Percentiles rank a stretch among this genome's conserved stretches.
These are phyloP conservation scores for Rhododendron griersonianum DNA, from an alignment of 148 eudicot species.

Conservation along the genomic window DNA sequence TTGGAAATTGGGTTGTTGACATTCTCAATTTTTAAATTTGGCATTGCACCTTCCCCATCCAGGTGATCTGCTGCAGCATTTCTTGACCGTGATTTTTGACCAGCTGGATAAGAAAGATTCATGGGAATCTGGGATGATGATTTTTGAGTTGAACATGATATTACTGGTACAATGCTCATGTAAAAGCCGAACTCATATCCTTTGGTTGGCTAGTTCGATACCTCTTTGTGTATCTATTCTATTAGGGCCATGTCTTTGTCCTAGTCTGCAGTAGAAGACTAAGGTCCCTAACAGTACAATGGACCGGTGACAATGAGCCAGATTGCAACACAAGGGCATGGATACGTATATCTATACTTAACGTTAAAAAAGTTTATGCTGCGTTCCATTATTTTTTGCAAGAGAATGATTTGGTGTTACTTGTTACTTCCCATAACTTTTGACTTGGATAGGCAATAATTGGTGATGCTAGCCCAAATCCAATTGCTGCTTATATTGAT, in stretches of 20 bases:
- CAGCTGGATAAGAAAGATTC: conserved; percentile 85
- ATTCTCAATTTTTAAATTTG: conserved; percentile 7
- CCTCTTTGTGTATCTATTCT: too few species aligned
- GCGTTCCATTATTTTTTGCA: not conserved
- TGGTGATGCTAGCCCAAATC: too few species aligned
- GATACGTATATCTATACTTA: not conserved
- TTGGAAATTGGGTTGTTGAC: not conserved
- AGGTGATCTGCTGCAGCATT: conserved; percentile 97
- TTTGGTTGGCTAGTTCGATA: too few species aligned
- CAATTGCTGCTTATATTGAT: too few species aligned
- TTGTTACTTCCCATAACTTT: not conserved
- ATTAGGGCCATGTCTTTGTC: too few species aligned
- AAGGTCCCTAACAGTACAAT: not conserved
- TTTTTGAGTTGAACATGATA: conserved; percentile 85
- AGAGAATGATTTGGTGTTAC: not conserved
- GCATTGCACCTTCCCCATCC: conserved; percentile 21
- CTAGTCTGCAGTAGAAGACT: too few species aligned
- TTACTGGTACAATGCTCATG: conserved; percentile 48
- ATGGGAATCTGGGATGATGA: conserved; percentile 96
- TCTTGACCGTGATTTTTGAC: conserved; percentile 68
- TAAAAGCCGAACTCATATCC: not conserved
- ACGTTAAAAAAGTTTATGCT: not conserved
- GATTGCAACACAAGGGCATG: not conserved
- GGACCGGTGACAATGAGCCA: not conserved
- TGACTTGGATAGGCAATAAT: not conserved